Percentiles rank a stretch among this genome's conserved stretches.
Evolutionary conservation across 331 rosid species (phyloP).

Genomic region (Malus hybrid): DNA sequence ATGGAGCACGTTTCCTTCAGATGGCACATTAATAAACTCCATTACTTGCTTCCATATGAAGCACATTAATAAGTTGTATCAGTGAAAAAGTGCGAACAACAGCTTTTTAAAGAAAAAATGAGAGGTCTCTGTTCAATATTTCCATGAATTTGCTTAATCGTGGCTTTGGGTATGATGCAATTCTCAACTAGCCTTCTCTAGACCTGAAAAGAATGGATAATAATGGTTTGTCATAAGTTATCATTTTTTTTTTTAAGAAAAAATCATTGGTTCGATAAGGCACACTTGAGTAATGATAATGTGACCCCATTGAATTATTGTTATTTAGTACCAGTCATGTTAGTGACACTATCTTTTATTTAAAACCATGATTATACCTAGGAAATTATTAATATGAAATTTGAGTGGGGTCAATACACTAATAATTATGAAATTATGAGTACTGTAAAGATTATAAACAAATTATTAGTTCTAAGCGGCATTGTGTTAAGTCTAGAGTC

Average conservation of each 20-base stretch:
- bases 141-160: too few relatives aligned
- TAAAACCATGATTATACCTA: background rate
- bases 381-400: background rate
- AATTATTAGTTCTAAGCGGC: background rate
- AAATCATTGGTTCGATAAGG: too few relatives aligned
- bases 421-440: background rate
- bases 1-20: too few relatives aligned
- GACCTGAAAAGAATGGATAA: too few relatives aligned
- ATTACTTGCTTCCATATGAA: too few relatives aligned
- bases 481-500: background rate
- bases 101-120: too few relatives aligned
- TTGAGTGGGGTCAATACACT: background rate
- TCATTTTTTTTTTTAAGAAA: too few relatives aligned
- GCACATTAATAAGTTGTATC: too few relatives aligned
- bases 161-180: too few relatives aligned
- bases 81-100: too few relatives aligned
- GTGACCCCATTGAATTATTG: background rate
- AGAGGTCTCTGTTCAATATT: too few relatives aligned
- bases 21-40: background rate
- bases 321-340: background rate
- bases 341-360: background rate
- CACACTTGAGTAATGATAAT: background rate
- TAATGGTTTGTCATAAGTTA: fast-evolving
- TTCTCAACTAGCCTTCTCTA: too few relatives aligned
- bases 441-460: background rate